Evolutionary conservation across 768 basidiomycete species (phyloP), one percentile per base, ranked within the genome.

Genomic region (Tricholoma bakamatsutake): DNA sequence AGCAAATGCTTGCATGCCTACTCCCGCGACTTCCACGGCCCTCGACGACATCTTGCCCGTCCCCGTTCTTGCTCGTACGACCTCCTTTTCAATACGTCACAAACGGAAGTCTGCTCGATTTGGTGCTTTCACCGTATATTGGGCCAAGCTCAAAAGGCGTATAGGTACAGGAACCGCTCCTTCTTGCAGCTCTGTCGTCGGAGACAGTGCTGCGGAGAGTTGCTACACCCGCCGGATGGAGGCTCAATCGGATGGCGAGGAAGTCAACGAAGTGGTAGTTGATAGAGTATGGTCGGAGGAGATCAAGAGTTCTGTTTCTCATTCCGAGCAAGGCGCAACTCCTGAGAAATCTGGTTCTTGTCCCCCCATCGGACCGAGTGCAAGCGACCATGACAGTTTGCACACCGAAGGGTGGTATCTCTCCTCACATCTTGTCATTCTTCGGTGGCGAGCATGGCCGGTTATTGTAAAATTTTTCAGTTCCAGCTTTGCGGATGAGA

Each of bases 201-300:
- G 76, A 27, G 81, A 81, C 48, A 81, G 77, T 57, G 71, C 72
- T 21, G 65, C 66, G 2, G 80, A 78, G 61, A 70, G 69, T 54
- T 74, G 65, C 37, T 73, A 68, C 33, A 48, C 61, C 11, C 71
- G 59, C n/a, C 66, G 61, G 24, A 43, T 55, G 40, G 58, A 61
- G 21, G 57, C 47, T 9, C 28, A 68, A 3, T 52, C 45, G 21
- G 74, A 74, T 28, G 66, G 64, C 12, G 73, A 67, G 34, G 70
- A 75, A 52, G 82, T 90, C 7, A 80, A 91, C 67, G 81, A 88
- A 71, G 80, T 90, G 18, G 82, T 91, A 21, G 88, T 91, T 13
- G 88, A 91, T 67, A 78, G 87, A 47, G 71, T 76, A 31, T 88
- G 85, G 87, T 71, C 77, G 2, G 82, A 83, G 54, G 81, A 82